Evolutionary conservation across 345 rosid species (phyloP).

Genomic region (Psidium friedrichsthalianum): DNA sequence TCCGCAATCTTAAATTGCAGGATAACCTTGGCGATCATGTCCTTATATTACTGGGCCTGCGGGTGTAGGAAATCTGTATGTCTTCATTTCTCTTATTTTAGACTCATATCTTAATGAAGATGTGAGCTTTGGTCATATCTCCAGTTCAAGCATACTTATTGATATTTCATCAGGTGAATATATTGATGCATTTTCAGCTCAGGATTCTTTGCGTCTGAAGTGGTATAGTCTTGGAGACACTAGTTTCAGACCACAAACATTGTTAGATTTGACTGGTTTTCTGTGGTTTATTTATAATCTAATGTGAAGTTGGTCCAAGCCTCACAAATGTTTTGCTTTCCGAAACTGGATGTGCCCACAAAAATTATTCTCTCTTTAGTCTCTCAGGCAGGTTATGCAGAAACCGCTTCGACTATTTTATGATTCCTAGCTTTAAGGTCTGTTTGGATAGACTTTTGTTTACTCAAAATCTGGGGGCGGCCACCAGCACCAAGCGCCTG

Average conservation of each 20-base stretch:
- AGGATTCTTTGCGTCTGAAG: neutral
- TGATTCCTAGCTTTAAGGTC: neutral
- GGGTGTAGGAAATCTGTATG: slow-evolving; percentile 91
- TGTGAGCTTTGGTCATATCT: neutral
- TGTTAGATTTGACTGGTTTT: neutral
- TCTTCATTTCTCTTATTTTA: neutral
- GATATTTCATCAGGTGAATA: neutral
- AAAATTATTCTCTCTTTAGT: neutral
- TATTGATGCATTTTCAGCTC: neutral
- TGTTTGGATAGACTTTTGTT: neutral
- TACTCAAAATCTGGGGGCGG: neutral
- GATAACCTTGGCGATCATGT: slow-evolving; percentile 27
- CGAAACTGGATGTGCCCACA: neutral
- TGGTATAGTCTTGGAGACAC: neutral
- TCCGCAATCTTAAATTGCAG: slow-evolving; percentile 17
- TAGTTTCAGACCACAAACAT: neutral
- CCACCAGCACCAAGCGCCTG: neutral
- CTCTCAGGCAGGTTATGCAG: neutral
- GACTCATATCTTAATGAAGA: neutral
- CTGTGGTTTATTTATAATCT: neutral
- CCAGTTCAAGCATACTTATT: neutral
- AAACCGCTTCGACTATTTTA: neutral
- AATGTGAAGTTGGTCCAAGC: neutral
- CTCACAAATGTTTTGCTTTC: neutral
- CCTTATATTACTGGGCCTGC: slow-evolving; percentile 72